A percentile compares a stretch with the other conserved stretches of the same genome.
Evolutionary conservation across 257 asterid species (phyloP).

Genomic region (Schizonepeta tenuifolia): DNA sequence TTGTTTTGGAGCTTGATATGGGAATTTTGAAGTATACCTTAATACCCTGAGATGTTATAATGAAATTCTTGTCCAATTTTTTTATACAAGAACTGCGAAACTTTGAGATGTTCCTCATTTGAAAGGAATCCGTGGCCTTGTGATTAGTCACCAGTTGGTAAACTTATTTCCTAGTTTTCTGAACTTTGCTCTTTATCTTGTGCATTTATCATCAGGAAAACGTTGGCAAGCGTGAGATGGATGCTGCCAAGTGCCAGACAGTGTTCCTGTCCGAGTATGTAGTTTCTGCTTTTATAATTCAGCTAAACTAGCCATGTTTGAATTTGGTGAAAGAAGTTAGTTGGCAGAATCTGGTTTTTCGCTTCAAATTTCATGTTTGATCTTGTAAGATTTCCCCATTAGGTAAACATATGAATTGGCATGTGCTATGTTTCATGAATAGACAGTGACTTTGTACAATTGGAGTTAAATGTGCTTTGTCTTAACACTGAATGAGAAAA

Average conservation of each 20-base stretch:
- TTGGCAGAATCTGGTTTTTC: background rate
- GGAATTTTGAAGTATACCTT: background rate
- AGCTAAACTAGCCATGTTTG: constrained; percentile 1
- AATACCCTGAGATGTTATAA: background rate
- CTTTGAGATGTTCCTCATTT: background rate
- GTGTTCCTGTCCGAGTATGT: constrained; percentile 89
- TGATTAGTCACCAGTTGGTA: background rate
- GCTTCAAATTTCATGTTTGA: background rate
- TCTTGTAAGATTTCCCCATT: background rate
- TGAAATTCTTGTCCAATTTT: background rate
- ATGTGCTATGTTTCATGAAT: background rate
- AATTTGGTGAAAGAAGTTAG: background rate
- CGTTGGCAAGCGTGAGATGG: constrained; percentile 79
- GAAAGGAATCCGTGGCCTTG: background rate
- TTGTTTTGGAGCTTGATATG: constrained; percentile 3
- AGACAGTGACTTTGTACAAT: background rate
- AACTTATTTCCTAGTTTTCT: constrained; percentile 10
- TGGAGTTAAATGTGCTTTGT: background rate
- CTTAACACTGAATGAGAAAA: background rate
- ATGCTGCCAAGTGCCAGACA: constrained; percentile 90
- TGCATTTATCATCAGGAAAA: constrained; percentile 54
- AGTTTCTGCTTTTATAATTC: constrained; percentile 13
- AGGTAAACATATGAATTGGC: background rate
- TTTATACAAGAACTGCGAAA: background rate
- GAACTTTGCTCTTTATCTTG: constrained; percentile 21